Evolutionary conservation across 495 filamentous ascomycete species (phyloP).

Genomic region (Talaromyces borbonicus): DNA sequence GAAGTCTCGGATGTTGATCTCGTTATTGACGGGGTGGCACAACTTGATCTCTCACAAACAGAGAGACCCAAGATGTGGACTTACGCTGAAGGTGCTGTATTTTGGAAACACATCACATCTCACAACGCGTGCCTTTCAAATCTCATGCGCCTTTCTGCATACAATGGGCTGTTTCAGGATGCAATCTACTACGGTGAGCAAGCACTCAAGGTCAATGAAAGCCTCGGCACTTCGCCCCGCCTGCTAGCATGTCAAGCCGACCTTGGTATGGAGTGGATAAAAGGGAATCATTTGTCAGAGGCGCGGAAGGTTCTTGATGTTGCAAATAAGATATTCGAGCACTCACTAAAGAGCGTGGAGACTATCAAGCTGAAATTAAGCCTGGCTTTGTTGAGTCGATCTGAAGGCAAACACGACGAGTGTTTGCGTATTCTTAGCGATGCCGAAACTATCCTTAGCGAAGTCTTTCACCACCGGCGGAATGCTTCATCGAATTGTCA

Average conservation of each 20-base stretch:
- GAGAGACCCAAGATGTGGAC: constrained; percentile 16
- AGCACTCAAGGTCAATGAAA: constrained; percentile 66
- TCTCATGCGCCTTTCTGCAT: constrained; percentile 64
- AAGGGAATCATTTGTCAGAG: constrained; percentile 50
- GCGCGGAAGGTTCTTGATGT: constrained; percentile 49
- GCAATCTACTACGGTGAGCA: constrained; percentile 85
- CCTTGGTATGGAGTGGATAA: constrained; percentile 54
- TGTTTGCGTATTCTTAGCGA: constrained; percentile 35
- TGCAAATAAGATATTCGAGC: constrained; percentile 31
- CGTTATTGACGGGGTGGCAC: constrained; percentile 34
- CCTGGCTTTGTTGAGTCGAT: constrained; percentile 30
- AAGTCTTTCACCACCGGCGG: neutral
- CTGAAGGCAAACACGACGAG: constrained; percentile 36
- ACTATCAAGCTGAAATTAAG: constrained; percentile 35
- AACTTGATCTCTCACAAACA: constrained; percentile 27
- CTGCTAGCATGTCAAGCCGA: constrained; percentile 42
- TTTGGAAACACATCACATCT: constrained; percentile 70
- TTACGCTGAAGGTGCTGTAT: constrained; percentile 50
- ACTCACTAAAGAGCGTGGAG: constrained; percentile 36
- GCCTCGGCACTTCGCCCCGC: constrained; percentile 52
- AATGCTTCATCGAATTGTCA: neutral
- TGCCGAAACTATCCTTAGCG: constrained; percentile 29
- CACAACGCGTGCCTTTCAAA: constrained; percentile 60
- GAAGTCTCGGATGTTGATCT: constrained; percentile 27
- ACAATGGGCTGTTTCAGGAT: constrained; percentile 80